Evolutionary conservation across 1,284 basidiomycete genomes (phyloP).

Genomic region (Takashimella tepidaria): DNA sequence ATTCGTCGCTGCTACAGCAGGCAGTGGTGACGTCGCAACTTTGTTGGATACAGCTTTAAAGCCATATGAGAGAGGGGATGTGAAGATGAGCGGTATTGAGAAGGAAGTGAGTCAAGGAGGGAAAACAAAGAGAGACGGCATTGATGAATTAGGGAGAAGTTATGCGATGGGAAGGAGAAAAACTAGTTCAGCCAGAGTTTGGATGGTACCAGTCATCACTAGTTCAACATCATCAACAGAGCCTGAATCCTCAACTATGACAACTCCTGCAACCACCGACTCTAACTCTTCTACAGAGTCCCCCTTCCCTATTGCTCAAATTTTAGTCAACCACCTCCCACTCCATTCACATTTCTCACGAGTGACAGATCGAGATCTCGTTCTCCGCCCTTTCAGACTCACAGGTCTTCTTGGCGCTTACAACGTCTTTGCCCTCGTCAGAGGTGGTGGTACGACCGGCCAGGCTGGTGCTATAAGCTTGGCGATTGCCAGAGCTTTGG

Average conservation of each 20-base stretch:
- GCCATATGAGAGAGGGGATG: constrained; percentile 57
- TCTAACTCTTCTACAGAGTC: constrained; percentile 1
- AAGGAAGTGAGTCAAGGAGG: constrained; percentile 50
- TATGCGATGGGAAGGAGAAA: constrained; percentile 80
- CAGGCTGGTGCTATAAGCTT: constrained; percentile 87
- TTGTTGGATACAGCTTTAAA: constrained; percentile 56
- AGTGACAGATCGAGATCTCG: constrained; percentile 69
- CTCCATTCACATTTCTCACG: constrained; percentile 72
- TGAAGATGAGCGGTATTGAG: constrained; percentile 7
- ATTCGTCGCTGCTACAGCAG: constrained; percentile 62
- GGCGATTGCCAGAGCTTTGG: constrained; percentile 75
- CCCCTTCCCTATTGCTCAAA: constrained; percentile 52
- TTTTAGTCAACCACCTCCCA: constrained; percentile 80
- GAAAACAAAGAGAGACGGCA: constrained; percentile 44
- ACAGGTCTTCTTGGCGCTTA: constrained; percentile 83
- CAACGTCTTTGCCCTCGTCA: constrained; percentile 82
- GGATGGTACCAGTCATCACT: constrained; percentile 65
- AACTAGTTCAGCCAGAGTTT: constrained; percentile 79
- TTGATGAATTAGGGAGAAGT: constrained; percentile 72
- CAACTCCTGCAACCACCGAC: no score
- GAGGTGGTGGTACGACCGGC: constrained; percentile 83
- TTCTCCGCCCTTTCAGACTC: constrained; percentile 76
- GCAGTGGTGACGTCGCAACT: constrained; percentile 57
- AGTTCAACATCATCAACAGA: constrained; percentile 3
- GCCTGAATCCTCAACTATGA: constrained; percentile 13